Evolutionary conservation across 306 rosid species (phyloP), one percentile per base, ranked within the genome.

Genomic region (Chamaecrista fasciculata): DNA sequence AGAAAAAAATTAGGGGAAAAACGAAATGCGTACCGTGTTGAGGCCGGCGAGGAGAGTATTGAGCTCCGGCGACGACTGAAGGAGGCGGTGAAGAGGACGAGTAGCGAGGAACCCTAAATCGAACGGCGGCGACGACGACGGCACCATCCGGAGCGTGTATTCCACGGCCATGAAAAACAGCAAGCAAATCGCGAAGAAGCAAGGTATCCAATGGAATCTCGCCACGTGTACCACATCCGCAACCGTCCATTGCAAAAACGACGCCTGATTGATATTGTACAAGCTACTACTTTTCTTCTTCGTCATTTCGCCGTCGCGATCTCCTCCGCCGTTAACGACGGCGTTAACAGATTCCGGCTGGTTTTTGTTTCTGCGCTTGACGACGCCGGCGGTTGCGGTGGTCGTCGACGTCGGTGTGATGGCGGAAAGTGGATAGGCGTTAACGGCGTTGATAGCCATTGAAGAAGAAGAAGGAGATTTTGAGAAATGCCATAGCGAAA

Each of bases 71-170:
- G 85, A 82, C 0, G 87, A 69, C n/a, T 92, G 50, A 8, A 94
- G 86, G 62, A 85, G 6, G 31, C 83, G 82, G 52, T 94, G 92
- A 18, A 90, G 86, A 0, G 85, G 26, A 52, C 83, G 80, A 60
- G 98, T 94, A 74, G 70, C 84, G 18, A 85, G 20, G 81, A 94
- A 94, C 0, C 98, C 98, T 36, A 94, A 26, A 79, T 94, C 98
- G 47, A 85, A 88, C 0, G 98, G 98, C 44, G 88, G 95, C 2
- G 98, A 81, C 0, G 95, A 81, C 6, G 92, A 37, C 5, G 97
- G 97, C 0, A 94, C 83, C 97, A 94, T 94, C 12, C n/a, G 81
- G 80, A 90, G 94, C 78, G 98, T 93, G 89, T 93, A 93, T 67
- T 93, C 98, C 34, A 93, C 97, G 62, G 64, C 97, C 96, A 93